These are phyloP conservation scores for Russula griseocarnosa DNA, from an alignment of 768 basidiomycete species.

Conservation along the genomic window DNA sequence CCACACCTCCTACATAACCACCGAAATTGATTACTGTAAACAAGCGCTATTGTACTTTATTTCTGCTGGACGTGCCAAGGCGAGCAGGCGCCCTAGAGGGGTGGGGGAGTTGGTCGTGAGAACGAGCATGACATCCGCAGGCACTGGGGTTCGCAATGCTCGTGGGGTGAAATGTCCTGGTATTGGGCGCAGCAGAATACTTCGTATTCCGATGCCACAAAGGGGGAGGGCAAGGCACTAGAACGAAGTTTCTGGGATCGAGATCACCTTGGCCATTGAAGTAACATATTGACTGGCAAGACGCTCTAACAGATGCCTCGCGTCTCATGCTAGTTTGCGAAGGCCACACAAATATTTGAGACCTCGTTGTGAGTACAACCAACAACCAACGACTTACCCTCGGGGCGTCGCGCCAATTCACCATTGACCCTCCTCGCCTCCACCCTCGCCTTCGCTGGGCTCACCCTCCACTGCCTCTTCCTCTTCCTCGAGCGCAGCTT, in stretches of 20 bases:
- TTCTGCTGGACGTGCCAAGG: background rate
- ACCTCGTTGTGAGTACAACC: background rate
- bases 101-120: background rate
- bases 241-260: background rate
- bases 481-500: slow-evolving; percentile 70
- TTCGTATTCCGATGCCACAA: background rate
- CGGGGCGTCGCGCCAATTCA: background rate
- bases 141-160: background rate
- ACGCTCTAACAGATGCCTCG: background rate
- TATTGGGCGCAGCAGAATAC: background rate
- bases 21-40: background rate
- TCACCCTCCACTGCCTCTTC: slow-evolving; percentile 43
- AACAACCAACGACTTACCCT: background rate
- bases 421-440: background rate
- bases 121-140: background rate
- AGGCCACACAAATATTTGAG: background rate
- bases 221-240: background rate
- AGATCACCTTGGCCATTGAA: background rate
- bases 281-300: background rate
- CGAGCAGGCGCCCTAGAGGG: background rate
- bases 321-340: background rate
- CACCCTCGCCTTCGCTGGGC: slow-evolving; percentile 41
- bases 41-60: background rate
- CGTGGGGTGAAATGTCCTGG: background rate
- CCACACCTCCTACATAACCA: background rate